A percentile compares a stretch with the other conserved stretches of the same genome.
Evolutionary conservation across 352 stramenopile species (phyloP).

Genomic region (Globisporangium polare): DNA sequence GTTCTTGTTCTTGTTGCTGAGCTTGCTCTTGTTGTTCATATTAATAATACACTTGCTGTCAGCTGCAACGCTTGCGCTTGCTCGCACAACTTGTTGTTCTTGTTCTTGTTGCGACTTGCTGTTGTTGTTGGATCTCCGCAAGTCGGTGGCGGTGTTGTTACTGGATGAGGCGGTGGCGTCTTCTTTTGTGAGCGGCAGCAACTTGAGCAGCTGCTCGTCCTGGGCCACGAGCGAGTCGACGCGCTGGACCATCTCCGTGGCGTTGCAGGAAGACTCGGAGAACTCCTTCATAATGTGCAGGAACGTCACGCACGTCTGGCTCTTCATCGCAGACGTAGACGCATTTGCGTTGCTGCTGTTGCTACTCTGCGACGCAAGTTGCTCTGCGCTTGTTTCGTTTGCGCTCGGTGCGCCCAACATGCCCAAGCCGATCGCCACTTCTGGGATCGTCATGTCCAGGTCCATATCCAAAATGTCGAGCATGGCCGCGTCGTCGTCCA

Average conservation of each 20-base stretch:
- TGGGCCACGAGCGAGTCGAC: conserved; percentile 64
- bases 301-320: conserved; percentile 58
- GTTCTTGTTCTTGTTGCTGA: conserved; percentile 2
- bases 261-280: conserved; percentile 57
- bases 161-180: conserved; percentile 14
- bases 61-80: conserved; percentile 1
- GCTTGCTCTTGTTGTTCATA: conserved; percentile 12
- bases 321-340: conserved; percentile 30
- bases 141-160: conserved; percentile 16
- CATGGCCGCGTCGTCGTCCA: conserved; percentile 13
- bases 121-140: neutral
- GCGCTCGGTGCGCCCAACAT: neutral
- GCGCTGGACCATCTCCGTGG: conserved; percentile 56
- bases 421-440: neutral
- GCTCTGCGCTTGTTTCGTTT: neutral
- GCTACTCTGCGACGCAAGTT: neutral
- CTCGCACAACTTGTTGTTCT: conserved; percentile 4
- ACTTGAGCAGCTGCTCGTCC: conserved; percentile 47
- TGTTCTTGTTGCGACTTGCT: conserved; percentile 1
- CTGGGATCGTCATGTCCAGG: conserved; percentile 12
- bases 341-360: neutral
- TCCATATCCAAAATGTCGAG: conserved; percentile 16
- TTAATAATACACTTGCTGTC: conserved; percentile 19
- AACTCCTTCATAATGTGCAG: conserved; percentile 79
- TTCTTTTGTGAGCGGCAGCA: conserved; percentile 40